A percentile compares a stretch with the other conserved stretches of the same genome.
These are phyloP conservation scores for Xylaria sp. DNA, from an alignment of 2,329 filamentous ascomycete genomes.

Conservation along the genomic window DNA sequence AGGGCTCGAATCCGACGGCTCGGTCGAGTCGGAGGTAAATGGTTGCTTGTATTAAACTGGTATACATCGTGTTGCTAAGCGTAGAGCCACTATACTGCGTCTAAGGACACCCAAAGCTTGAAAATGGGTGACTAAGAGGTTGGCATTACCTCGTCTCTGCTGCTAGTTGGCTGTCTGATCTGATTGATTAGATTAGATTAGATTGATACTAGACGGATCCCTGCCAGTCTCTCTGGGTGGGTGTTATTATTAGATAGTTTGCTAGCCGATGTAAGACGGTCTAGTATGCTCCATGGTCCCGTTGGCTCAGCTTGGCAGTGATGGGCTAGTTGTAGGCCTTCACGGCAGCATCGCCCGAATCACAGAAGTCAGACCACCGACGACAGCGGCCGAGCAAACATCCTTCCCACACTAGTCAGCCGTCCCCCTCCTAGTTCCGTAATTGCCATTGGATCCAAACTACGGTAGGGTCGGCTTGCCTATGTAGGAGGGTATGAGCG, in stretches of 20 bases:
- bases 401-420: background rate
- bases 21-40: background rate
- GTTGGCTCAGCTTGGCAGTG: slow-evolving; percentile 14
- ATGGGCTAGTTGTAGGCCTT: background rate
- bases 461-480: background rate
- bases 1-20: background rate
- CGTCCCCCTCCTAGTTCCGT: background rate
- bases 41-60: background rate
- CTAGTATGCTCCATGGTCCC: background rate
- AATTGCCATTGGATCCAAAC: background rate
- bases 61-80: background rate
- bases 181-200: slow-evolving; percentile 37
- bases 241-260: slow-evolving; percentile 5
- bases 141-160: slow-evolving; percentile 13
- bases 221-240: background rate
- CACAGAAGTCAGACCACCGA: slow-evolving; percentile 7
- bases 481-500: background rate
- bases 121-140: slow-evolving; percentile 9
- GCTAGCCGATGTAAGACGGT: background rate
- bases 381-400: background rate
- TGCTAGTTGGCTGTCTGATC: slow-evolving; percentile 13
- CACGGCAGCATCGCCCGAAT: background rate
- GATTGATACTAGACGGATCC: slow-evolving; percentile 30
- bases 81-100: background rate
- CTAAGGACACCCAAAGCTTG: background rate